Conservation (phyloP, 2,329 filamentous ascomycete species). For the Claviceps africana region DNA sequence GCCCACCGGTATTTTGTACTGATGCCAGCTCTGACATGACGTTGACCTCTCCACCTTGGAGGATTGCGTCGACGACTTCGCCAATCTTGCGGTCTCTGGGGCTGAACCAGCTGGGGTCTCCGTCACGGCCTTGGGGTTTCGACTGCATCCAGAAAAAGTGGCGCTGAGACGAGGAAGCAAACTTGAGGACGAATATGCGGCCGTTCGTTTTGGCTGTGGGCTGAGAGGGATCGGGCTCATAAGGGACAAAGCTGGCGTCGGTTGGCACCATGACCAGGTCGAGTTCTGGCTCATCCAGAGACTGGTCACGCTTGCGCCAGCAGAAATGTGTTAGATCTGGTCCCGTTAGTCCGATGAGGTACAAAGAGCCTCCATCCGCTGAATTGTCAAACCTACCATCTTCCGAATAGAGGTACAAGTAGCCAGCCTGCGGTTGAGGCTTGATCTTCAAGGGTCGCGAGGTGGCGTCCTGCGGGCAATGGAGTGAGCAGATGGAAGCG, state of each 20-base stretch:
- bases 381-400: slow-evolving; percentile 45
- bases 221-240: slow-evolving; percentile 46
- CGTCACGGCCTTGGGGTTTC: slow-evolving; percentile 58
- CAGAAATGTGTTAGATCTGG: slow-evolving; percentile 90
- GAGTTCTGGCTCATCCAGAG: slow-evolving; percentile 60
- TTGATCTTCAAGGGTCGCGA: slow-evolving; percentile 52
- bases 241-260: slow-evolving; percentile 77
- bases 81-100: slow-evolving; percentile 76
- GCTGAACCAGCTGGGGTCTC: slow-evolving; percentile 66
- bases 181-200: slow-evolving; percentile 86
- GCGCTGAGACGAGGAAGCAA: slow-evolving; percentile 78
- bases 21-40: slow-evolving; percentile 58
- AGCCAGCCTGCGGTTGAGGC: slow-evolving; percentile 60
- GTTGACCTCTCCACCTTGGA: slow-evolving; percentile 83
- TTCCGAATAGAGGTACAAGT: slow-evolving; percentile 83
- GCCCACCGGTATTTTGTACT: slow-evolving; percentile 37
- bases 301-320: slow-evolving; percentile 71
- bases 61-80: slow-evolving; percentile 67
- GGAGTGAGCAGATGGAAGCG: slow-evolving; percentile 8
- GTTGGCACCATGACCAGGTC: slow-evolving; percentile 89
- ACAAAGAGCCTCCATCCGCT: not conserved
- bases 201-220: slow-evolving; percentile 59
- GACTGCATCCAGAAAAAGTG: slow-evolving; percentile 96
- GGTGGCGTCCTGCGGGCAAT: slow-evolving; percentile 1
- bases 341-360: not conserved